Base-by-base conservation (phyloP, 257 asterid genomes). In the Solanum pennellii region DNA sequence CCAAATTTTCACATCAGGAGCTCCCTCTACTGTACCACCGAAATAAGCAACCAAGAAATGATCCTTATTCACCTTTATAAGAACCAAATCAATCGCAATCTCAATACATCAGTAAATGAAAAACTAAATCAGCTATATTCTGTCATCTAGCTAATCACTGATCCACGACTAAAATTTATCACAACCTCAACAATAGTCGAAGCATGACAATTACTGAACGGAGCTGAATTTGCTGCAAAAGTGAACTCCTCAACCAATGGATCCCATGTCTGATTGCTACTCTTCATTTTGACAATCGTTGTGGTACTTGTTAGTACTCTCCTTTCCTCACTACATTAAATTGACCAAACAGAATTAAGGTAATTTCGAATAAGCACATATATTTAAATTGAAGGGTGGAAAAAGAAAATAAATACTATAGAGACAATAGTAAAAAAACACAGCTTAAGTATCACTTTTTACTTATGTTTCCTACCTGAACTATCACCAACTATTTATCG, bases 1-100 rank as follows among this genome's bases (percentile, higher is more conserved):
- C 99, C 99, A 97, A 21, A 97, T 97, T 89, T 94, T 97, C 59
- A 97, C 99, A 90, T 97, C 98, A 5, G 96, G 92, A 49, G 95
- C 98, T 91, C 99, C 99, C 90, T 97, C 99, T 12, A 91, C 91
- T 6, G 96, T 59, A 76, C 99, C 99, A 33, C 98, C 99, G 90
- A 94, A 97, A 93, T 97, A 97, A 83, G 99, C 98, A 86, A 94
- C 96, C 92, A 97, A 73, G 88, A 93, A 94, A 71, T 95, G 94
- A 89, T 90, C 93, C 89, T 93, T 94, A 75, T 89, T 94, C 65
- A 97, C 96, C 99, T 95, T 49, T 49, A 49, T 5, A 10, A 82
- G 87, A 86, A 65, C 86, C 52, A 80, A 12, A 86, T 75, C 16
- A 83, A 60, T 37, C 25, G 12, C 52, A 41, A 83, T 60, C 66